Evolutionary conservation across 176 grass and related monocot species (phyloP), one percentile per base, ranked within the genome.

Genomic region (Aegilops tauschii): DNA sequence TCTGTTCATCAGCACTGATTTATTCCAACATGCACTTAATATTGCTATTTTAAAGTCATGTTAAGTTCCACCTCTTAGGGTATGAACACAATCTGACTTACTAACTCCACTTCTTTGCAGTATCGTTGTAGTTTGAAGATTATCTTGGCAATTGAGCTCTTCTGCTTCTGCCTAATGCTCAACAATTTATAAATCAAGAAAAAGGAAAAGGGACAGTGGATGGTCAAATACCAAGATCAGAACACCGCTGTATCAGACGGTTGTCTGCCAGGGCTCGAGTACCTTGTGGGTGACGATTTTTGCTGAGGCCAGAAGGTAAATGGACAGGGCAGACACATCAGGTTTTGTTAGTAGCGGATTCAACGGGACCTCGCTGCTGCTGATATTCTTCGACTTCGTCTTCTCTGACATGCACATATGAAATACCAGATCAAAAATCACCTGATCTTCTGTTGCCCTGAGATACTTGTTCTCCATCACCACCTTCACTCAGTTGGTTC

Each of bases 291-390:
- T 89, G 20, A 76, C 1, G 69, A 34, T 0, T n/a, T 44, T 74
- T 45, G 12, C 23, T 58, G 85, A 81, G 84, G 25, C 77, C 42
- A 81, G 67, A 34, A 30, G 44, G 52, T 80, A 54, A 42, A 93
- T 93, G 93, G 93, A 95, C 78, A 39, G 93, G 32, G 84, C 89
- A 31, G 93, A 95, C 84, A 93, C 89, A 37, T 89, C 93, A 1
- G 91, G 93, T 21, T 95, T 95, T 85, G 93, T 95, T 80, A 95
- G 89, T 21, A 89, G 93, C 82, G 93, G 93, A 83, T 54, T 62
- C 82, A 68, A 45, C 61, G 25, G 87, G 29, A 79, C 65, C 40
- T 85, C 67, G 12, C 87, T 61, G 49, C 84, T 95, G 72, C 74
- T 93, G 70, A 90, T 84, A 80, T 93, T 93, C 66, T 95, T 93